phyloP scores from a whole-genome alignment of 2,329 filamentous ascomycete genomes.

The Alternaria panax region DNA sequence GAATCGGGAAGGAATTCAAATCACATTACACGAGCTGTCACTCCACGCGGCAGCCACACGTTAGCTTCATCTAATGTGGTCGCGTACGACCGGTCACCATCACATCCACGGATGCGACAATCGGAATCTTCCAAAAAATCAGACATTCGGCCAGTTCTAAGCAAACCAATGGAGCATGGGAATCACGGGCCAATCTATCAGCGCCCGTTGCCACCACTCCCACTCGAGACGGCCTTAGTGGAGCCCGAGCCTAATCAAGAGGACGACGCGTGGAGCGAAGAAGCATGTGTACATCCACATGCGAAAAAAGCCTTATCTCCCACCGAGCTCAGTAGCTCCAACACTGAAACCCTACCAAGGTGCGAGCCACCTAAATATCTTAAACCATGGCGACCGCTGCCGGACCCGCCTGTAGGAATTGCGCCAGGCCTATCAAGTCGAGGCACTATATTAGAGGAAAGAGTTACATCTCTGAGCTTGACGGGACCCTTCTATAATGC shows the following conservation, averaged over 20 bases:
- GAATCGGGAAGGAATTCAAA: conserved; percentile 8
- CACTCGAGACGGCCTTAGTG: conserved; percentile 9
- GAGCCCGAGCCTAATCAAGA: background rate
- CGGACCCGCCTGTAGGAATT: background rate
- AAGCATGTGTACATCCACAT: background rate
- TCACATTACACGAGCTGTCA: conserved; percentile 24
- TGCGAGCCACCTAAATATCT: background rate
- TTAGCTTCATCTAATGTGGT: conserved; percentile 6
- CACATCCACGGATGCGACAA: conserved; percentile 26
- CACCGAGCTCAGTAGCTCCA: background rate
- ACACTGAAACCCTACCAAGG: background rate
- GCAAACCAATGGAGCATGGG: conserved; percentile 1
- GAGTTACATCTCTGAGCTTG: background rate
- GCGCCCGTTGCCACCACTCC: conserved; percentile 23
- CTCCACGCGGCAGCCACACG: conserved; percentile 22
- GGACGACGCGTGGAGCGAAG: background rate
- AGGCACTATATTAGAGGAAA: background rate
- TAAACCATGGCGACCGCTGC: background rate
- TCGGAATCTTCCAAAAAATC: background rate
- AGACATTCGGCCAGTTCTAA: background rate
- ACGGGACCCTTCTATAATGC: background rate
- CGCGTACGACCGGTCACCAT: conserved; percentile 23
- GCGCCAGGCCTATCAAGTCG: background rate
- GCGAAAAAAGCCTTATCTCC: background rate
- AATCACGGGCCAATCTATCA: conserved; percentile 1